Evolutionary conservation across 2,329 filamentous ascomycete genomes (phyloP).

Genomic region (Elsinoe arachidis): DNA sequence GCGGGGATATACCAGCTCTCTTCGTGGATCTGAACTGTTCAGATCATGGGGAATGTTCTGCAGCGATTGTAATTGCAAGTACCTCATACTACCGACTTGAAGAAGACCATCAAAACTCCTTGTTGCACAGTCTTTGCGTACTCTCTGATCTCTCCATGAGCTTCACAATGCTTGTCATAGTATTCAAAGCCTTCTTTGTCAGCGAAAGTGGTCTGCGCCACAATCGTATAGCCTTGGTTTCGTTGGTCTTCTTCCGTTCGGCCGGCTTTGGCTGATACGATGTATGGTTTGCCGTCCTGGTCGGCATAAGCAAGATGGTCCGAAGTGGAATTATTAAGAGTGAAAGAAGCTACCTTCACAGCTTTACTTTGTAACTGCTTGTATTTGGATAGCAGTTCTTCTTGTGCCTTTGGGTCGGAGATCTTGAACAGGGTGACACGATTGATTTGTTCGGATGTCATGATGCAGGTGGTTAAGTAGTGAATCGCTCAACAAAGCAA

Average conservation of each 20-base stretch:
- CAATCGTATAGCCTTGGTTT: conserved; percentile 57
- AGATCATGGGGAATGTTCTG: background rate
- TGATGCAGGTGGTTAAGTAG: background rate
- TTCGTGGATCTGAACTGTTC: background rate
- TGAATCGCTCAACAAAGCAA: background rate
- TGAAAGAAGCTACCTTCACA: conserved; percentile 29
- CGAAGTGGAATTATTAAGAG: too few relatives aligned
- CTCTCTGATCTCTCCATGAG: conserved; percentile 42
- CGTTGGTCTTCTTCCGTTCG: conserved; percentile 49
- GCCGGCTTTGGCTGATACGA: conserved; percentile 50
- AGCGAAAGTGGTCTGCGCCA: conserved; percentile 55
- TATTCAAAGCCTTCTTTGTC: conserved; percentile 60
- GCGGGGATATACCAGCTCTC: too few relatives aligned
- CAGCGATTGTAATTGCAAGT: background rate
- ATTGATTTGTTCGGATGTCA: conserved; percentile 27
- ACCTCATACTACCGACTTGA: conserved; percentile 1
- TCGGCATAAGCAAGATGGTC: background rate
- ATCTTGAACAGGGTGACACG: conserved; percentile 48
- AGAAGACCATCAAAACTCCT: conserved; percentile 8
- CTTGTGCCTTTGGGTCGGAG: conserved; percentile 37
- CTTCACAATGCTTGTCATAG: conserved; percentile 54
- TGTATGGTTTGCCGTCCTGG: conserved; percentile 64
- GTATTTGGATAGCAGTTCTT: conserved; percentile 38
- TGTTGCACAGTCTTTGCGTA: conserved; percentile 9
- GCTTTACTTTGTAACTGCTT: conserved; percentile 35